Percentiles rank a stretch among this genome's conserved stretches.
phyloP scores from a whole-genome alignment of 2,329 filamentous ascomycete genomes.

The Hyphodiscus sp. region DNA sequence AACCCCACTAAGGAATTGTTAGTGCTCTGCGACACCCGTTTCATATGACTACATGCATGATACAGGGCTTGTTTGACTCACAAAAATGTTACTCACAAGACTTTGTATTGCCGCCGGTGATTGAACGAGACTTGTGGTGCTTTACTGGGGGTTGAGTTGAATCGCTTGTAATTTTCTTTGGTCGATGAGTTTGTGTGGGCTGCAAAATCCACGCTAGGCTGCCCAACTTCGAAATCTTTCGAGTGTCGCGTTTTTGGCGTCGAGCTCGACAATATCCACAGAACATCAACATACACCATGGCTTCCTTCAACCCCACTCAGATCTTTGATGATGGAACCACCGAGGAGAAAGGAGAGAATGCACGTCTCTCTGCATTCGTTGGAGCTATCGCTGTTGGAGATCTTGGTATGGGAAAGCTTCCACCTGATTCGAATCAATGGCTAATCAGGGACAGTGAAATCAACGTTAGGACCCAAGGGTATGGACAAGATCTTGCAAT shows the following conservation, averaged over 20 bases:
- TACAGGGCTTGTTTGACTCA: not conserved
- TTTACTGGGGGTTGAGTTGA: not conserved
- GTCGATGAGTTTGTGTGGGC: not conserved
- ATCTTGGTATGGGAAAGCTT: conserved; percentile 43
- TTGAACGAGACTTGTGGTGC: not conserved
- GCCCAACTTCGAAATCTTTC: not conserved
- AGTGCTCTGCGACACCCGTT: not conserved
- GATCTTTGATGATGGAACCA: conserved; percentile 96
- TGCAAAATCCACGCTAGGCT: not conserved
- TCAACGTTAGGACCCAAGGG: conserved; percentile 95
- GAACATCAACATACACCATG: conserved; percentile 20
- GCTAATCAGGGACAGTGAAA: conserved; percentile 56
- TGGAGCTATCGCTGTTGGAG: conserved; percentile 94
- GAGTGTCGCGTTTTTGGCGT: not conserved
- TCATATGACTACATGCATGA: not conserved
- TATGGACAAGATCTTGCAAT: conserved; percentile 64
- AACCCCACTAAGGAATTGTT: not conserved
- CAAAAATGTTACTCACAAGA: not conserved
- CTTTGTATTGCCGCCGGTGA: not conserved
- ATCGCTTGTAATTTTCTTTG: not conserved
- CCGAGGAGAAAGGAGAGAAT: conserved; percentile 98
- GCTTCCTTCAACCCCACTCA: conserved; percentile 79
- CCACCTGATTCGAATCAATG: conserved; percentile 5
- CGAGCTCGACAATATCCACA: not conserved
- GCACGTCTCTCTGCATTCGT: conserved; percentile 97